Conservation (phyloP, 345 rosid species). For the Eucalyptus brandiana region DNA sequence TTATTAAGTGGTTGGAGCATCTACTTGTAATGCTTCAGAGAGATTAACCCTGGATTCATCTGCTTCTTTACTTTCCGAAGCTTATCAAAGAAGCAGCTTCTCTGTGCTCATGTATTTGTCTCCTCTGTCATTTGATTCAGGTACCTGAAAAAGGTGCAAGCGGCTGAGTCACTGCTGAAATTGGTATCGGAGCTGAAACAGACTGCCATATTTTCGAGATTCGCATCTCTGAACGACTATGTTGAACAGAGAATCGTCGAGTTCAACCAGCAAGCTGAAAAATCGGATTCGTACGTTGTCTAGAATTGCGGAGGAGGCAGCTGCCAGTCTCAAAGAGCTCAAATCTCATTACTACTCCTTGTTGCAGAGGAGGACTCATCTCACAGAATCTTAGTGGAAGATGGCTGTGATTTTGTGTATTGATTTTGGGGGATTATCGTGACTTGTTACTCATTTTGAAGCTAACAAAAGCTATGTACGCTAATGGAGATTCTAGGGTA, state of each 20-base stretch:
- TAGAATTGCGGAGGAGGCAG: conserved; percentile 69
- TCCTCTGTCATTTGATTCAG: background rate
- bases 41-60: background rate
- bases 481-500: background rate
- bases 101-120: background rate
- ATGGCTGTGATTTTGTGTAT: background rate
- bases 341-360: conserved; percentile 82
- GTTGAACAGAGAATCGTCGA: conserved; percentile 67
- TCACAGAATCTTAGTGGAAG: background rate
- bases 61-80: background rate
- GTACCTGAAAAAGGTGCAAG: conserved; percentile 51
- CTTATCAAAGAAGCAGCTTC: background rate
- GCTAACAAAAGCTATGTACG: background rate
- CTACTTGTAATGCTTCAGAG: background rate
- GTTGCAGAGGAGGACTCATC: conserved; percentile 22
- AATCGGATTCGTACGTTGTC: conserved; percentile 52
- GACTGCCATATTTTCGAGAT: conserved; percentile 80
- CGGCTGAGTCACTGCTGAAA: conserved; percentile 79
- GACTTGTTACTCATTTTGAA: background rate
- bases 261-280: conserved; percentile 57
- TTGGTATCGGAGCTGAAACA: conserved; percentile 84
- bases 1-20: background rate
- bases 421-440: background rate
- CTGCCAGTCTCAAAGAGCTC: conserved; percentile 79
- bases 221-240: conserved; percentile 90